Conservation (phyloP, 1,284 basidiomycete species). For the Paramarasmius palmivorus region DNA sequence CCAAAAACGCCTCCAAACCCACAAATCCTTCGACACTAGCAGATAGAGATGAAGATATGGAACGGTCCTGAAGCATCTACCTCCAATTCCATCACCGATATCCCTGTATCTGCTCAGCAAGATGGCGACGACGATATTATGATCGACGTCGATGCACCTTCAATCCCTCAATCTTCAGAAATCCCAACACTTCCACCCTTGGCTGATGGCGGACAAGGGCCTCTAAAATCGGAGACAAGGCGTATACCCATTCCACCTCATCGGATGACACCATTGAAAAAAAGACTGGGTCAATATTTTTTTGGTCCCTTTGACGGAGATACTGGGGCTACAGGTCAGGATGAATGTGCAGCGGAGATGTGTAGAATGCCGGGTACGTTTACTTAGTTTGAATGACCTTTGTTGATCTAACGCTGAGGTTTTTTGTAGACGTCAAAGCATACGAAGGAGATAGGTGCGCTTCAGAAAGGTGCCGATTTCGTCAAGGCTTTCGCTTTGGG, state of each 20-base stretch:
- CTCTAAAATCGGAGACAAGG: constrained; percentile 77
- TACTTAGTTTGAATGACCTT: not conserved
- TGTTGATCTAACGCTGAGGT: not conserved
- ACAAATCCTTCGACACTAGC: constrained; percentile 17
- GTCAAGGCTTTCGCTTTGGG: constrained; percentile 94
- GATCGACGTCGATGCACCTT: constrained; percentile 54
- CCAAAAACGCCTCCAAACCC: constrained; percentile 40
- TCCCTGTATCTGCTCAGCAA: constrained; percentile 12
- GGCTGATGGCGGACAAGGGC: constrained; percentile 52
- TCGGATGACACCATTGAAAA: constrained; percentile 95
- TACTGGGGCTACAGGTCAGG: constrained; percentile 90
- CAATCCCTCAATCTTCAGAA: constrained; percentile 39
- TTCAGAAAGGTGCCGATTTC: constrained; percentile 99
- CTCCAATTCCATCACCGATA: constrained; percentile 16
- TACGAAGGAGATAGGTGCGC: constrained; percentile 86
- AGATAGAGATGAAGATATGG: constrained; percentile 38
- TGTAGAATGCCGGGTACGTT: constrained; percentile 88
- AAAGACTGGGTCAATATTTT: constrained; percentile 98
- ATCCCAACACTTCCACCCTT: constrained; percentile 68
- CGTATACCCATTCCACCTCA: constrained; percentile 93
- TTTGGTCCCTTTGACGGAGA: constrained; percentile 93
- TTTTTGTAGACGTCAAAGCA: constrained; percentile 83
- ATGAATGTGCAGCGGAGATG: constrained; percentile 92
- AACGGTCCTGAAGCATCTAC: constrained; percentile 22
- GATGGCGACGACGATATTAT: constrained; percentile 60